A percentile compares a stretch with the other conserved stretches of the same genome.
phyloP scores from a whole-genome alignment of 2,329 filamentous ascomycete genomes.

The Xylariaceae sp. region DNA sequence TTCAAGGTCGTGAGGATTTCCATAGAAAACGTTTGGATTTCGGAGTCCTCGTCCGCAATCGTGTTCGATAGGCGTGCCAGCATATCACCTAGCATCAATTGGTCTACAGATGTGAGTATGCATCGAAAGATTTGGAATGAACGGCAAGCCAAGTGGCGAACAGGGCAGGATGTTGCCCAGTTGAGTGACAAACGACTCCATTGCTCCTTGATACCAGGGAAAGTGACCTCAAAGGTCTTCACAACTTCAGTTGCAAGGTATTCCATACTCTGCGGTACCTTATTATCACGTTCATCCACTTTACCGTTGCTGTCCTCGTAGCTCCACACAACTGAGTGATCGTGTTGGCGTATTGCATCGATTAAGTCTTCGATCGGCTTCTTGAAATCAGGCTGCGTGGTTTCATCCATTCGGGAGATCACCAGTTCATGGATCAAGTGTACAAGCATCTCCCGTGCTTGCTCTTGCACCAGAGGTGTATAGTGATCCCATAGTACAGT shows the following conservation, averaged over 20 bases:
- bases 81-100: constrained; percentile 95
- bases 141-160: constrained; percentile 88
- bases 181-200: constrained; percentile 88
- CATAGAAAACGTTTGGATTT: constrained; percentile 96
- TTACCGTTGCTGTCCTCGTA: constrained; percentile 90
- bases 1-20: constrained; percentile 94
- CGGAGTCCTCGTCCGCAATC: constrained; percentile 87
- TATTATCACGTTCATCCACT: constrained; percentile 67
- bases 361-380: constrained; percentile 81
- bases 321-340: constrained; percentile 81
- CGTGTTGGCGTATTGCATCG: constrained; percentile 79
- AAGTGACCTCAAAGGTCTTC: constrained; percentile 77
- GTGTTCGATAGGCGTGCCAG: constrained; percentile 92
- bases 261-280: constrained; percentile 85
- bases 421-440: constrained; percentile 96
- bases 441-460: constrained; percentile 95
- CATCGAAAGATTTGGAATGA: constrained; percentile 98
- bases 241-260: constrained; percentile 78
- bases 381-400: constrained; percentile 58
- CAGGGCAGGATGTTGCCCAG: constrained; percentile 96
- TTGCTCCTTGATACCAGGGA: constrained; percentile 81
- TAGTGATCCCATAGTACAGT: constrained; percentile 98
- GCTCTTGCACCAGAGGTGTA: constrained; percentile 88
- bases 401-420: constrained; percentile 71
- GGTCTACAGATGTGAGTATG: constrained; percentile 84